Percentiles rank a stretch among this genome's conserved stretches.
Evolutionary conservation across 768 basidiomycete species (phyloP).

Genomic region (Lactarius sp.): DNA sequence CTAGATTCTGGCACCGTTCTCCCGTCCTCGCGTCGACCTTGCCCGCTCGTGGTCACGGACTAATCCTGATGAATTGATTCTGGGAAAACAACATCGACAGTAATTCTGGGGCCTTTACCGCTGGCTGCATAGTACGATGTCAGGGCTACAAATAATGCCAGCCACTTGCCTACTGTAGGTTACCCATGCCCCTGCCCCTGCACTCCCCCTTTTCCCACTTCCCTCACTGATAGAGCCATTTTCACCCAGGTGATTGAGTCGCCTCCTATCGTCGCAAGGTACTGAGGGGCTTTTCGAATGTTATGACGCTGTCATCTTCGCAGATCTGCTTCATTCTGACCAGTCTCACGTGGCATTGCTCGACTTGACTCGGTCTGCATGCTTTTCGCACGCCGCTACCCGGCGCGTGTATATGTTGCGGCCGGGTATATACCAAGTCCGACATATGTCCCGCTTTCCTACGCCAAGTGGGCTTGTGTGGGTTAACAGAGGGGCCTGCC

Average conservation of each 20-base stretch:
- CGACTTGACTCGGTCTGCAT: conserved; percentile 42
- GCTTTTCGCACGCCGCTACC: conserved; percentile 42
- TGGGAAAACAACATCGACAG: conserved; percentile 55
- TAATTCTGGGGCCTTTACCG: conserved; percentile 39
- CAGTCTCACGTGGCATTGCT: conserved; percentile 54
- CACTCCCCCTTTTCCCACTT: conserved; percentile 19
- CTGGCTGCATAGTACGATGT: conserved; percentile 41
- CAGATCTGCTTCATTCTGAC: conserved; percentile 69
- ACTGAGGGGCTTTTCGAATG: conserved; percentile 21
- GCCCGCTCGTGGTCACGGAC: conserved; percentile 49
- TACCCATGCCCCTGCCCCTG: not conserved
- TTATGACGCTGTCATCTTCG: conserved; percentile 61
- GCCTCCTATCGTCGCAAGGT: conserved; percentile 1
- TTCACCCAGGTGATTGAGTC: not conserved
- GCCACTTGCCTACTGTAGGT: conserved; percentile 43
- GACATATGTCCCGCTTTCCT: conserved; percentile 54
- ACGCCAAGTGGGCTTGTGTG: conserved; percentile 40
- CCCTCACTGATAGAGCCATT: conserved; percentile 7
- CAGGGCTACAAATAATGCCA: conserved; percentile 53
- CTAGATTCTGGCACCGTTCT: conserved; percentile 66
- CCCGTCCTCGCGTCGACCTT: conserved; percentile 55
- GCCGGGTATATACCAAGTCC: conserved; percentile 54
- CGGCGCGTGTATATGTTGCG: conserved; percentile 51
- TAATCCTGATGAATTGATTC: conserved; percentile 62
- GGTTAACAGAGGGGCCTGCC: conserved; percentile 34